phyloP scores from a whole-genome alignment of 2,329 filamentous ascomycete genomes.

The Biscogniauxia sp. region DNA sequence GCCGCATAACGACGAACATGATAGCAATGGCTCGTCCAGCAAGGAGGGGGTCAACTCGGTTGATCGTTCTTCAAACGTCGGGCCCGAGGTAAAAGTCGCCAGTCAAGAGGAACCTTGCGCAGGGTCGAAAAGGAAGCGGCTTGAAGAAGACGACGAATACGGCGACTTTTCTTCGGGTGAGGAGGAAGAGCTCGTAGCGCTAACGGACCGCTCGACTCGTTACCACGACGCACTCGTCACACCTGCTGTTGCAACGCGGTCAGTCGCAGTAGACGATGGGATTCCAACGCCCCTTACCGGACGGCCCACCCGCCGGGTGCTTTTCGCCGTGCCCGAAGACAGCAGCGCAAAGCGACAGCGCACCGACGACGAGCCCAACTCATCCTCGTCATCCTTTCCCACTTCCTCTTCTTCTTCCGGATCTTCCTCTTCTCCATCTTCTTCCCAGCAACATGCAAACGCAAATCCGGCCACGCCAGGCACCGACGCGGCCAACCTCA shows the following conservation, averaged over 20 bases:
- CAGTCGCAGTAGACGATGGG: conserved; percentile 14
- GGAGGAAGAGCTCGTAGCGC: conserved; percentile 24
- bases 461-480: conserved; percentile 14
- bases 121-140: conserved; percentile 27
- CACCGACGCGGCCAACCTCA: conserved; percentile 32
- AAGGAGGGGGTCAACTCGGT: conserved; percentile 11
- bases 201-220: conserved; percentile 19
- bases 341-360: conserved; percentile 20
- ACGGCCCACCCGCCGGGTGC: conserved; percentile 26
- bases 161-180: conserved; percentile 29
- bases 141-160: conserved; percentile 22
- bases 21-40: neutral
- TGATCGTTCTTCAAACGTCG: neutral
- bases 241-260: neutral
- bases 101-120: conserved; percentile 5
- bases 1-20: neutral
- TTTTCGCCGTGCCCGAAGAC: conserved; percentile 23
- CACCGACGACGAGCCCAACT: conserved; percentile 8
- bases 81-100: neutral
- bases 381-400: neutral
- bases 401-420: neutral
- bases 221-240: neutral
- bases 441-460: conserved; percentile 10
- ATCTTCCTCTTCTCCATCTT: conserved; percentile 9
- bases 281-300: conserved; percentile 29